Conservation (phyloP, 2,329 filamentous ascomycete genomes). For the Arthrobotrys pseudoclavata region DNA sequence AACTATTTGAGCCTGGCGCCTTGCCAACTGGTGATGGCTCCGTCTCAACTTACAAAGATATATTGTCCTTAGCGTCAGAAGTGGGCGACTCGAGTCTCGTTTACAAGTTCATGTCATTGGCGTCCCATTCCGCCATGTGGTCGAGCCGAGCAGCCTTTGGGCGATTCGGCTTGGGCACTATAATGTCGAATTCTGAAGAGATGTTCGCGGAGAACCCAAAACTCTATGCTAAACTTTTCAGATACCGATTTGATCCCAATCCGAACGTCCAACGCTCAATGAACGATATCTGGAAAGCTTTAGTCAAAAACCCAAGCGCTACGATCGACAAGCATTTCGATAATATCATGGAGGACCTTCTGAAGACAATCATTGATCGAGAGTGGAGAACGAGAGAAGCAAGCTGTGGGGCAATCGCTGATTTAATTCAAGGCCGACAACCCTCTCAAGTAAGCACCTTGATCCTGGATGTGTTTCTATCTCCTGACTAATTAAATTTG, state of each 20-base stretch:
- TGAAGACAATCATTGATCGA: slow-evolving; percentile 86
- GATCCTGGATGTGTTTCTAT: background rate
- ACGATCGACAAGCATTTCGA: slow-evolving; percentile 87
- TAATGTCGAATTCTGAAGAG: slow-evolving; percentile 85
- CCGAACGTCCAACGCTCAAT: slow-evolving; percentile 92
- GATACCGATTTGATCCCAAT: slow-evolving; percentile 96
- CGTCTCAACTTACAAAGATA: slow-evolving; percentile 96
- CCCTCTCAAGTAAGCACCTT: slow-evolving; percentile 43
- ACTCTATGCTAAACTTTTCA: slow-evolving; percentile 92
- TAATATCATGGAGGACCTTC: slow-evolving; percentile 86
- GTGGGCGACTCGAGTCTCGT: slow-evolving; percentile 96
- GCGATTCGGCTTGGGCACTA: slow-evolving; percentile 89
- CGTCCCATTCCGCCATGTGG: slow-evolving; percentile 96
- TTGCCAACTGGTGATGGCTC: slow-evolving; percentile 90
- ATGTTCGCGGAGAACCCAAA: slow-evolving; percentile 85
- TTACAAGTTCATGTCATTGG: slow-evolving; percentile 98
- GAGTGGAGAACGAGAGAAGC: slow-evolving; percentile 96
- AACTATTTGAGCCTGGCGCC: slow-evolving; percentile 91
- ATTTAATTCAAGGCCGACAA: slow-evolving; percentile 83
- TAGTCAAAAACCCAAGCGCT: slow-evolving; percentile 87
- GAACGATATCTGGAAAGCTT: slow-evolving; percentile 96
- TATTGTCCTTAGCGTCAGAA: slow-evolving; percentile 93
- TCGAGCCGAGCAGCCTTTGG: slow-evolving; percentile 97
- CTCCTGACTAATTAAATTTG: background rate
- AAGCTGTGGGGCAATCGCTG: slow-evolving; percentile 88